Evolutionary conservation across 805 yeast genomes (phyloP).

Genomic region (Kodamaea laetipori): DNA sequence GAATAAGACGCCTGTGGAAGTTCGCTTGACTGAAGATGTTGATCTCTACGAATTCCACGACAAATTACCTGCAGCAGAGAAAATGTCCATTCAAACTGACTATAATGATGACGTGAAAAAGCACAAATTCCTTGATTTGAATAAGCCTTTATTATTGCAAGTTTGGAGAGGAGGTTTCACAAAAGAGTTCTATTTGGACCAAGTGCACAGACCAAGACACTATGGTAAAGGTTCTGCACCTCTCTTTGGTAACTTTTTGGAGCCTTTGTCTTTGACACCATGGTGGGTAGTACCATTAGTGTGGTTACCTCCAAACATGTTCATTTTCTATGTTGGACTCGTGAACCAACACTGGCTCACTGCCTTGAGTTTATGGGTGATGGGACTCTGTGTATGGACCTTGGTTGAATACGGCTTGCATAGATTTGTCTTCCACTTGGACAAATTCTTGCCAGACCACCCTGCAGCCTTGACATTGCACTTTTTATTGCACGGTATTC

Average conservation of each 20-base stretch:
- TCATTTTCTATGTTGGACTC: constrained; percentile 61
- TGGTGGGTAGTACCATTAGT: constrained; percentile 90
- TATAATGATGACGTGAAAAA: constrained; percentile 65
- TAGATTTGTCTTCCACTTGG: constrained; percentile 92
- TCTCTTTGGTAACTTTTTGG: constrained; percentile 89
- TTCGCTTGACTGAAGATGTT: constrained; percentile 35
- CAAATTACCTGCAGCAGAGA: constrained; percentile 71
- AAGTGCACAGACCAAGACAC: constrained; percentile 97
- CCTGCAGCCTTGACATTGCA: constrained; percentile 76
- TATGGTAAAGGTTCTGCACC: constrained; percentile 98
- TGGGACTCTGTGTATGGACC: constrained; percentile 95
- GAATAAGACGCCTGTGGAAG: constrained; percentile 60
- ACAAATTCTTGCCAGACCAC: constrained; percentile 80
- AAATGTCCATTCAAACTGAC: constrained; percentile 79
- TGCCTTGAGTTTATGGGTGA: constrained; percentile 59
- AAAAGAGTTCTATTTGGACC: constrained; percentile 90
- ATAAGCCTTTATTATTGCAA: constrained; percentile 78
- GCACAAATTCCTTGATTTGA: constrained; percentile 85
- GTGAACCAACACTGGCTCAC: constrained; percentile 46
- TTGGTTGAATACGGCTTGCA: constrained; percentile 85
- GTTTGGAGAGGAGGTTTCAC: constrained; percentile 73
- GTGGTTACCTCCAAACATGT: constrained; percentile 84
- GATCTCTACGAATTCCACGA: constrained; percentile 51
- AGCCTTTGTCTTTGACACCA: constrained; percentile 86
- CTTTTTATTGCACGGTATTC: constrained; percentile 92